Evolutionary conservation across 352 stramenopile species (phyloP).

Genomic region (Pythium dissotocum): DNA sequence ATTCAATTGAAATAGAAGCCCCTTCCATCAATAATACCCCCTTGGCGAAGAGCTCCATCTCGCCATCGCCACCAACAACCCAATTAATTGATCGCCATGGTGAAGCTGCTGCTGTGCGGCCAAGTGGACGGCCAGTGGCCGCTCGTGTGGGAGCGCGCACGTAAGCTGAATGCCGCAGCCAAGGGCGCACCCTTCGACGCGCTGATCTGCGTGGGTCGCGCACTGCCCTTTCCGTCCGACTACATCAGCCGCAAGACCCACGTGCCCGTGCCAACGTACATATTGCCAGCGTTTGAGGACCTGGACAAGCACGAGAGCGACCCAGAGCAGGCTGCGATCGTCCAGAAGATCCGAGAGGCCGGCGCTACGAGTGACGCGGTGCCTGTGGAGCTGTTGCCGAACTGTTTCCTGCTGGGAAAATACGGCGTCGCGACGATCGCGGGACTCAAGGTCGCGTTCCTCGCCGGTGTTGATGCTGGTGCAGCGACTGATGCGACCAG

Average conservation of each 20-base stretch:
- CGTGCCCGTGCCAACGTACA: slow-evolving; percentile 64
- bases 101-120: slow-evolving; percentile 77
- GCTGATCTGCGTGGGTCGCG: slow-evolving; percentile 60
- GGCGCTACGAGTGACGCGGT: not conserved
- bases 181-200: slow-evolving; percentile 62
- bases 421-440: slow-evolving; percentile 37
- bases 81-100: slow-evolving; percentile 37
- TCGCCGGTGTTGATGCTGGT: slow-evolving; percentile 12
- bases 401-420: slow-evolving; percentile 52
- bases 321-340: slow-evolving; percentile 34
- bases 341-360: slow-evolving; percentile 39
- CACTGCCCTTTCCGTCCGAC: slow-evolving; percentile 52
- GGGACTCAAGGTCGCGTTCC: slow-evolving; percentile 32
- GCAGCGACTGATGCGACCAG: not conserved
- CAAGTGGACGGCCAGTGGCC: slow-evolving; percentile 62
- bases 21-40: not conserved
- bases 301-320: slow-evolving; percentile 31
- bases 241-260: slow-evolving; percentile 39
- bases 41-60: not conserved
- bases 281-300: slow-evolving; percentile 41
- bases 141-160: slow-evolving; percentile 63
- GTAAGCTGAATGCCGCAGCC: slow-evolving; percentile 61
- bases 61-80: not conserved
- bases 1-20: not conserved
- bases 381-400: slow-evolving; percentile 45